These are phyloP conservation scores for Isoetes engelmannii DNA, from an alignment of 83 land plant genomes.

Conservation along the genomic window DNA sequence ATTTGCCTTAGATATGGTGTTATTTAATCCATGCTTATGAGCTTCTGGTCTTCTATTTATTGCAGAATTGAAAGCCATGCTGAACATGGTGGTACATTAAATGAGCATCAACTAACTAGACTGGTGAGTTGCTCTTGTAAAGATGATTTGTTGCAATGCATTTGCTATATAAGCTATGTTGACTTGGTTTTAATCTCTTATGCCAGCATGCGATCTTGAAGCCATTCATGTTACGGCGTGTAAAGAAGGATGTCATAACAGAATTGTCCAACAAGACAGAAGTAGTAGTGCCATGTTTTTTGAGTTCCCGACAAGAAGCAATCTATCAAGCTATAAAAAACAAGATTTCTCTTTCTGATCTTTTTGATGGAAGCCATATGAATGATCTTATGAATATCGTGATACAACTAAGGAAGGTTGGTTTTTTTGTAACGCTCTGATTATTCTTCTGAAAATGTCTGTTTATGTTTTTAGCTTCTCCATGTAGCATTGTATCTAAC, in stretches of 20 bases:
- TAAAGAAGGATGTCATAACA: conserved; percentile 94
- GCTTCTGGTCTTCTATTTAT: not conserved
- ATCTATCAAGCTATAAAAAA: conserved; percentile 97
- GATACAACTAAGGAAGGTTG: conserved; percentile 90
- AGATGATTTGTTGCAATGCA: not conserved
- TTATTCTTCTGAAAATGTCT: too few relatives aligned
- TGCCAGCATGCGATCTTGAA: conserved; percentile 92
- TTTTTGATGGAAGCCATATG: conserved; percentile 74
- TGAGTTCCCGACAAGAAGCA: conserved; percentile 94
- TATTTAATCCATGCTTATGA: too few relatives aligned
- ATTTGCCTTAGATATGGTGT: too few relatives aligned
- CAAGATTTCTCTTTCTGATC: conserved; percentile 90
- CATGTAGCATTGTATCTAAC: not conserved
- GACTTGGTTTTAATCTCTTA: not conserved
- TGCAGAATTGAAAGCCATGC: conserved; percentile 93
- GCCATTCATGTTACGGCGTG: conserved; percentile 96
- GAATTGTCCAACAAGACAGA: conserved; percentile 92
- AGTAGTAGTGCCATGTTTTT: conserved; percentile 73
- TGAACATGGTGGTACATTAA: conserved; percentile 95
- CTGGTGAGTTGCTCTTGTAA: conserved; percentile 41
- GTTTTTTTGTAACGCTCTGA: not conserved
- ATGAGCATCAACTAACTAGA: conserved; percentile 96
- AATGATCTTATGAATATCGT: conserved; percentile 99
- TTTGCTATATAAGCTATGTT: not conserved
- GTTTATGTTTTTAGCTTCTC: too few relatives aligned